These are phyloP conservation scores for Cyclostephanos invisitatus DNA, from an alignment of 108 stramenopile genomes.

Conservation along the genomic window DNA sequence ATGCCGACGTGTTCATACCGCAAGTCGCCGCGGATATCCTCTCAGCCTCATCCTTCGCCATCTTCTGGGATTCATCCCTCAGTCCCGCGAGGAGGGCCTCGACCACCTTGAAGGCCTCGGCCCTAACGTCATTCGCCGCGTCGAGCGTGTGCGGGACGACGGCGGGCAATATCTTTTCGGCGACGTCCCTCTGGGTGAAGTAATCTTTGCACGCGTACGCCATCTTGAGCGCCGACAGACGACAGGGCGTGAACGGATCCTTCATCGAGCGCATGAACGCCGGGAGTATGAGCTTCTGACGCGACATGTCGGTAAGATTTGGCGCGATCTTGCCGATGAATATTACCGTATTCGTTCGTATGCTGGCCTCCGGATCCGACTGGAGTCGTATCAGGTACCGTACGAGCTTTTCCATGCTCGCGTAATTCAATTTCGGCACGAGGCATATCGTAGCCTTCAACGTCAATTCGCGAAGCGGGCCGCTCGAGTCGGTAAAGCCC, in stretches of 20 bases:
- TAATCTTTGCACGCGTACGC: conserved; percentile 52
- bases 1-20: conserved; percentile 22
- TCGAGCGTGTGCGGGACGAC: conserved; percentile 73
- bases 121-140: conserved; percentile 65
- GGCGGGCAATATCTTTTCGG: conserved; percentile 66
- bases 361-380: conserved; percentile 68
- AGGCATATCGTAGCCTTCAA: conserved; percentile 77
- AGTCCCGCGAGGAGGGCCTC: conserved; percentile 61
- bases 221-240: conserved; percentile 68
- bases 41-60: conserved; percentile 49
- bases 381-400: conserved; percentile 86
- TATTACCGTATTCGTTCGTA: conserved; percentile 89
- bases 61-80: conserved; percentile 61
- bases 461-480: conserved; percentile 82
- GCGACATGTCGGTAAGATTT: conserved; percentile 57
- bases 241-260: conserved; percentile 82
- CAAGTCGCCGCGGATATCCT: conserved; percentile 39
- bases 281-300: conserved; percentile 80
- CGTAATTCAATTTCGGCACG: conserved; percentile 65
- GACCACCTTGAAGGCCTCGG: conserved; percentile 73
- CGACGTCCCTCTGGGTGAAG: conserved; percentile 64
- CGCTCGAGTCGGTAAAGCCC: conserved; percentile 83
- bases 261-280: conserved; percentile 77
- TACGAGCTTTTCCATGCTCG: conserved; percentile 85
- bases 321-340: conserved; percentile 84